Conservation (phyloP, 176 grass and related monocot species). For the Themeda triandra region DNA sequence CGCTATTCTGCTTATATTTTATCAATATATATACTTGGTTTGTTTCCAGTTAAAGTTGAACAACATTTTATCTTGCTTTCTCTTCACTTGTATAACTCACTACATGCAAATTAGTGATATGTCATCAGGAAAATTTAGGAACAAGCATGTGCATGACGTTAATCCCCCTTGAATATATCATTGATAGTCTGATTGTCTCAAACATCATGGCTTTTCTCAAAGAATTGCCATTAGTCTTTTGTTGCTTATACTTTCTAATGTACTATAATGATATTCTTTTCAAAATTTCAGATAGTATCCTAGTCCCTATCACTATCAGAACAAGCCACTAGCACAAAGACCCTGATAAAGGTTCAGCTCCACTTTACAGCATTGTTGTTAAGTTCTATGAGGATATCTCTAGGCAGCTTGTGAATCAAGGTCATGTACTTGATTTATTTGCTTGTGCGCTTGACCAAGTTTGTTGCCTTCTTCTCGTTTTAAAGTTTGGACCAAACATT, state of each 20-base stretch:
- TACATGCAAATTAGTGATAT: neutral
- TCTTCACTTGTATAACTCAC: neutral
- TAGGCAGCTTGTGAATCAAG: slow-evolving; percentile 92
- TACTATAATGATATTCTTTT: slow-evolving; percentile 21
- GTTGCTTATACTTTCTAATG: neutral
- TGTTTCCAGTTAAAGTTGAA: slow-evolving; percentile 8
- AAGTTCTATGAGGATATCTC: slow-evolving; percentile 85
- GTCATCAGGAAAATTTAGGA: neutral
- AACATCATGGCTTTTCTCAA: neutral
- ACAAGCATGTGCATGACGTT: neutral
- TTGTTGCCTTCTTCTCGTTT: slow-evolving; percentile 7
- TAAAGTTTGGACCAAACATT: neutral
- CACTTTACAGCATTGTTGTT: slow-evolving; percentile 71
- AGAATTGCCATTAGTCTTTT: neutral
- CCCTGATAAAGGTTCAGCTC: slow-evolving; percentile 67
- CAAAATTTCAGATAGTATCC: slow-evolving; percentile 75
- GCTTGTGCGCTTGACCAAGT: slow-evolving; percentile 92
- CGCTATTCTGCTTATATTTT: slow-evolving; percentile 2
- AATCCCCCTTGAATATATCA: neutral
- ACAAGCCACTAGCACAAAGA: slow-evolving; percentile 91
- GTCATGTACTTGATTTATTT: slow-evolving; percentile 92
- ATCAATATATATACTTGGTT: neutral
- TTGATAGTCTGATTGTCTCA: neutral
- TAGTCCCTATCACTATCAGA: slow-evolving; percentile 76
- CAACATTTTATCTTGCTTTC: neutral